Conservation (phyloP, 345 rosid genomes). For the Eucalyptus sp. region DNA sequence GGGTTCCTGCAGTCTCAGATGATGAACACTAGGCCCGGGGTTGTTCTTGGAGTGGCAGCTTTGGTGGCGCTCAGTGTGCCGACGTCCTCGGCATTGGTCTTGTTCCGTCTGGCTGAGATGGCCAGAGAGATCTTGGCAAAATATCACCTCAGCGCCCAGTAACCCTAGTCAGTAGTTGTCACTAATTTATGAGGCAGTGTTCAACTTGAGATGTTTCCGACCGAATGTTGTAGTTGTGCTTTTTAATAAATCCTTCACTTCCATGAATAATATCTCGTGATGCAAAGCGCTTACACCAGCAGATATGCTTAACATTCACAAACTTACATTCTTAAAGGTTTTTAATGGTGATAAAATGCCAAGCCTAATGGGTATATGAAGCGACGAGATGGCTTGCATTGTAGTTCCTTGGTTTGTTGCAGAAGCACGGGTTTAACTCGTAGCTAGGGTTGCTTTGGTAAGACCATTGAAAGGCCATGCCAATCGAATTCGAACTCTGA, state of each 20-base stretch:
- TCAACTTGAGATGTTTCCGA: not conserved
- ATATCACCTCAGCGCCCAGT: not conserved
- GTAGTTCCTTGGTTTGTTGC: not conserved
- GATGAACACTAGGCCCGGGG: slow-evolving; percentile 30
- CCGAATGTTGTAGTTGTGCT: not conserved
- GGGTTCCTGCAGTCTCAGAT: slow-evolving; percentile 27
- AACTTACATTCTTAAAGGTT: not conserved
- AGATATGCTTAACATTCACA: not conserved
- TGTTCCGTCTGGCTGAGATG: not conserved
- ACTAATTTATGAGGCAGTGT: not conserved
- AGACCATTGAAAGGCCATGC: not conserved
- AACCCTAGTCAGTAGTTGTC: not conserved
- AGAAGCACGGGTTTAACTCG: not conserved
- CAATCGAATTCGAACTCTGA: not conserved
- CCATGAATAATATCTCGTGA: not conserved
- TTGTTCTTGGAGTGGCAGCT: slow-evolving; percentile 17
- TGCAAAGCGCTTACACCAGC: not conserved
- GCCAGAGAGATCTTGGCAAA: not conserved
- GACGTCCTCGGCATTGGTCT: not conserved
- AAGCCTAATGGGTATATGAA: not conserved
- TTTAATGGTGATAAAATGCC: not conserved
- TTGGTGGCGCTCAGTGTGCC: slow-evolving; percentile 4
- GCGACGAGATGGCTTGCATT: not conserved
- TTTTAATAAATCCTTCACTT: not conserved
- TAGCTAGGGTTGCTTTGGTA: not conserved